Evolutionary conservation across 352 stramenopile genomes (phyloP).

Genomic region (Pythium dissotocum): DNA sequence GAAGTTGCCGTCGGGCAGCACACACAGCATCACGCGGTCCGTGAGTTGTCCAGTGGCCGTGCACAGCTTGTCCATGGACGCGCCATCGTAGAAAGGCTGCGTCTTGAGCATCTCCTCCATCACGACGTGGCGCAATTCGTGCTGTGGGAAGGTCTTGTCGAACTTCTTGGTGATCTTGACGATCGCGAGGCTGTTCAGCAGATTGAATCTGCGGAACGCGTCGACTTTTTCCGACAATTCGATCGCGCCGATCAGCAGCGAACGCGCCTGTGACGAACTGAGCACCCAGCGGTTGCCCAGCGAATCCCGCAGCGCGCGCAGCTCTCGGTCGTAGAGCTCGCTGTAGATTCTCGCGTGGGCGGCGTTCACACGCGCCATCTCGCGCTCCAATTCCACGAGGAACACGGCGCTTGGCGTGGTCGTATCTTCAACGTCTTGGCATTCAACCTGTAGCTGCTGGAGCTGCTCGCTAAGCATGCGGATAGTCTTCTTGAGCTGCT

Average conservation of each 20-base stretch:
- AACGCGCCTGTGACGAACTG: constrained; percentile 45
- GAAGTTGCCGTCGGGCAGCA: constrained; percentile 72
- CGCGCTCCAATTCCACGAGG: constrained; percentile 33
- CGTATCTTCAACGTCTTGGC: not conserved
- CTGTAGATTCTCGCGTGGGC: constrained; percentile 56
- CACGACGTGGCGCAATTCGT: constrained; percentile 36
- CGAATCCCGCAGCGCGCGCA: constrained; percentile 37
- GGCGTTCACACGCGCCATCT: constrained; percentile 67
- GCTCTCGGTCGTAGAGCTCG: constrained; percentile 42
- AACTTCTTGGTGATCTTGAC: constrained; percentile 88
- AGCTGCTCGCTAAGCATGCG: constrained; percentile 31
- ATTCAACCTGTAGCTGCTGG: not conserved
- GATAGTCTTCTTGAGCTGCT: constrained; percentile 71
- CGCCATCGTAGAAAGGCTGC: constrained; percentile 69
- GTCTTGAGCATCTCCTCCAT: constrained; percentile 52
- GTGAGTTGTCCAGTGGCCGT: constrained; percentile 46
- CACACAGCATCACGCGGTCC: constrained; percentile 70
- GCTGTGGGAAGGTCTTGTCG: constrained; percentile 48
- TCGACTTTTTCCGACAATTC: constrained; percentile 67
- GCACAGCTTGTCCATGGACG: constrained; percentile 57
- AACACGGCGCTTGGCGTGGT: constrained; percentile 28
- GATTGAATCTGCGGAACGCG: constrained; percentile 72
- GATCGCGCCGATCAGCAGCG: constrained; percentile 55
- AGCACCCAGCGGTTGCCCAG: constrained; percentile 67
- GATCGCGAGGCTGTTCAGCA: constrained; percentile 77